These are phyloP conservation scores for Pisolithus marmoratus DNA, from an alignment of 768 basidiomycete species.

Conservation along the genomic window DNA sequence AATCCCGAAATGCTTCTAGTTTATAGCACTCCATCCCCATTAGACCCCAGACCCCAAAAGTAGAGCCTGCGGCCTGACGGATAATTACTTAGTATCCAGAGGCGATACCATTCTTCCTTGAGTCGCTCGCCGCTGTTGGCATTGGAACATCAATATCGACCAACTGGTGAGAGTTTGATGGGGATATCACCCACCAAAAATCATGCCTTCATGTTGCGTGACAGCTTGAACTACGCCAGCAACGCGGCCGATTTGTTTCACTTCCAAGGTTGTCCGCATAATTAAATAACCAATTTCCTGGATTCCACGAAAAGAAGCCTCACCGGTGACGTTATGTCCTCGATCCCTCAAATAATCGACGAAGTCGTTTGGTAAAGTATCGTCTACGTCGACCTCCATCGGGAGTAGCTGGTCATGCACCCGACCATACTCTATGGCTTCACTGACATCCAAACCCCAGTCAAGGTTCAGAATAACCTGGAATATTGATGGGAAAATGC, in stretches of 20 bases:
- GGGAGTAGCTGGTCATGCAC: constrained; percentile 88
- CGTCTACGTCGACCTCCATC: constrained; percentile 50
- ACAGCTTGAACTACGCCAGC: constrained; percentile 75
- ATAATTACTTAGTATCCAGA: constrained; percentile 59
- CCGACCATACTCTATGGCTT: constrained; percentile 79
- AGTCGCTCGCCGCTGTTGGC: constrained; percentile 74
- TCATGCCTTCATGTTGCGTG: constrained; percentile 39
- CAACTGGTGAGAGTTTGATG: background rate
- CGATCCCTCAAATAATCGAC: constrained; percentile 48
- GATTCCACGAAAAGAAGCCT: constrained; percentile 10
- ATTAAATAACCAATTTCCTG: background rate
- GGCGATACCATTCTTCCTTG: constrained; percentile 88
- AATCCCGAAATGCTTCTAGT: too few relatives aligned
- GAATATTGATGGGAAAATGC: constrained; percentile 75
- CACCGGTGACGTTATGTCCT: constrained; percentile 72
- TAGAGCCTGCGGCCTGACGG: too few relatives aligned
- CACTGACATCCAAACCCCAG: constrained; percentile 74
- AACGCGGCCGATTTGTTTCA: constrained; percentile 48
- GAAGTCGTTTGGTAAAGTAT: constrained; percentile 50
- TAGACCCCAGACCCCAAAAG: too few relatives aligned
- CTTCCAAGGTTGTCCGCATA: background rate
- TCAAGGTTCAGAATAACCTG: constrained; percentile 73
- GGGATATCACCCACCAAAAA: constrained; percentile 51
- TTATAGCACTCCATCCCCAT: too few relatives aligned
- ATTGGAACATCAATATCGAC: background rate